phyloP scores from a whole-genome alignment of 148 eudicot genomes.

The Vaccinium vitisidaea region DNA sequence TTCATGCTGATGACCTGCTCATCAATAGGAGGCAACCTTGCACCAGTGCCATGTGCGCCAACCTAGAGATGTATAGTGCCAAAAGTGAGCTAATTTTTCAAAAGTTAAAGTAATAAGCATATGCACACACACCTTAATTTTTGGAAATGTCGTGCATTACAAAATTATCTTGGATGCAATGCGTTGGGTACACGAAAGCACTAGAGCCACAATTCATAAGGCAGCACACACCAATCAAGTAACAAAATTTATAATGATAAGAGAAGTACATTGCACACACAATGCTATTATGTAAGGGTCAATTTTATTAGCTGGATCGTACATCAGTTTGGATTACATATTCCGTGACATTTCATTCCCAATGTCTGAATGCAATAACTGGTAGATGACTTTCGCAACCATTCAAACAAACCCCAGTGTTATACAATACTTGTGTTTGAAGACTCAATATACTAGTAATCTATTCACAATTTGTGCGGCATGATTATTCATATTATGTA shows the following conservation, averaged over 20 bases:
- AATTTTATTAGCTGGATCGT: not conserved
- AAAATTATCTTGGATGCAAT: not conserved
- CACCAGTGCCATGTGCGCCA: conserved; percentile 99
- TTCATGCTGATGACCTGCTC: conserved; percentile 97
- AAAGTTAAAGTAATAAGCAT: conserved; percentile 9
- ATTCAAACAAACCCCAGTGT: not conserved
- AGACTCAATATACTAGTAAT: no score
- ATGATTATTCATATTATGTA: not conserved
- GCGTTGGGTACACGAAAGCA: not conserved
- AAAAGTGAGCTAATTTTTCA: conserved; percentile 14
- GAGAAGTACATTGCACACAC: not conserved
- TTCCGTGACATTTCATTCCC: not conserved
- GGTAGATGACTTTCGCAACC: not conserved
- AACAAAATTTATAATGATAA: no score
- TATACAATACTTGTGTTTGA: no score
- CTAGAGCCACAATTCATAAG: not conserved
- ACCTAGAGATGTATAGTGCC: conserved; percentile 51
- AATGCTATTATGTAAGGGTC: not conserved
- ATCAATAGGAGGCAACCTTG: conserved; percentile 91
- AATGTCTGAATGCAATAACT: not conserved
- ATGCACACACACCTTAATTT: not conserved
- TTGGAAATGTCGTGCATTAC: not conserved
- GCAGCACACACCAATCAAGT: conserved; percentile 1
- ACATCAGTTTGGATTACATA: not conserved
- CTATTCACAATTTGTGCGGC: not conserved